Base-by-base conservation (phyloP, 345 rosid species). In the Arabidopsis suecica region DNA sequence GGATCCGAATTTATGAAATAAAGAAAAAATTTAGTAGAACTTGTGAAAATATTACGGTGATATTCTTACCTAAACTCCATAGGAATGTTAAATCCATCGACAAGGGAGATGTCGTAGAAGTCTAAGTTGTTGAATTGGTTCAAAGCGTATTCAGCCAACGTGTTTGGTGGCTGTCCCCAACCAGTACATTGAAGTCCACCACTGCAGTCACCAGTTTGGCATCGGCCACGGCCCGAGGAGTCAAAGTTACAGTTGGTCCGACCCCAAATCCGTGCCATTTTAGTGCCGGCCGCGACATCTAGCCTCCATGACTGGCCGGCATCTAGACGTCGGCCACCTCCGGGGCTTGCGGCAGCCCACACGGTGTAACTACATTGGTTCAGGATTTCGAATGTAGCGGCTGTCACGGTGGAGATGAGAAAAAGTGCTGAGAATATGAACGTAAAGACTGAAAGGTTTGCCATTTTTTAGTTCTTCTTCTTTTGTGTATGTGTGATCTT, bases 121-220 rank as follows among this genome's bases (percentile, higher is more conserved):
- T 79, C 82, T 49, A 68, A 75, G 76, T 79, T 74, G 58, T 66
- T 72, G 65, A 69, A 86, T 3, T 85, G 89, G 83, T 90, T 90
- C 30, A 88, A 78, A 1, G 88, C 85, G 40, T 78, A 83, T 74
- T 88, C 91, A 18, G 87, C 91, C 62, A 84, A 53, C 61, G 93
- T 87, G 68, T 85, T 85, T 3, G 89, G 93, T 1, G 91, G 91
- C 44, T 13, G 47, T 5, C 93, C 93, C 76, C 68, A 86, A 3
- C 73, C 83, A 10, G 64, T 36, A 55, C 96, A 86, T 32, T 78
- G 56, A 5, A 86, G 82, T 54, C 76, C 57, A 23, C 86, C 87
- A 5, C 68, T 78, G 0, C 96, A 88, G 20, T 86, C 91, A 3
- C 93, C 89, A 0, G 88, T 88, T 60, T 81, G 14, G 6, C 96